Percentiles rank a stretch among this genome's conserved stretches.
Conservation (phyloP, 371 early-diverging fungal genomes). For the Smittium culicis region DNA sequence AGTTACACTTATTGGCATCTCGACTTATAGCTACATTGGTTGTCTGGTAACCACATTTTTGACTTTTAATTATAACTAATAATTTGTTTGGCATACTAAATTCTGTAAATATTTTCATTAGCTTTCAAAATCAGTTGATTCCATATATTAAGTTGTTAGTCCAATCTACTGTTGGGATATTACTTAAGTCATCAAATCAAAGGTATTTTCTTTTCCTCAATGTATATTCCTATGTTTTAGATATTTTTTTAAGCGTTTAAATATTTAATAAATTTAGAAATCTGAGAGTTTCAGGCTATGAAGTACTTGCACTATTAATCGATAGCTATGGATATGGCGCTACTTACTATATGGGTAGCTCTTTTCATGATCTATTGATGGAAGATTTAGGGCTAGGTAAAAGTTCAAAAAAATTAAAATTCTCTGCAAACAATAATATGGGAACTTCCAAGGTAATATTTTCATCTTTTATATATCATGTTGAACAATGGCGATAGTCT, state of each 20-base stretch:
- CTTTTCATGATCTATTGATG: background rate
- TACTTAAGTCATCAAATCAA: background rate
- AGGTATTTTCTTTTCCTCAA: too few relatives aligned
- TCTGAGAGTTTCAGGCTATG: background rate
- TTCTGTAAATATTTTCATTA: background rate
- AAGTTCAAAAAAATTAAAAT: background rate
- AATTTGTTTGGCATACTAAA: background rate
- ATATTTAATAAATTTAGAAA: background rate
- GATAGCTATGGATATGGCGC: background rate
- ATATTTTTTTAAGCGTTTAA: background rate
- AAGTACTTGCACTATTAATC: background rate
- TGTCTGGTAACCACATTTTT: background rate
- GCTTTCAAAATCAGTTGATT: background rate
- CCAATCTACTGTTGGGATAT: background rate
- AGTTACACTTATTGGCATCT: background rate
- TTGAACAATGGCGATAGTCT: background rate
- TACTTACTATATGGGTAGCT: background rate
- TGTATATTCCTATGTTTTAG: too few relatives aligned
- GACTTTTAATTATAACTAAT: background rate
- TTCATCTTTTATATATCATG: background rate
- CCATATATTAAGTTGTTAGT: background rate
- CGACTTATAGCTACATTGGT: slow-evolving; percentile 1
- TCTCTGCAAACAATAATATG: background rate
- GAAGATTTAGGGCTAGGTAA: background rate
- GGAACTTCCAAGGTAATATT: background rate